Evolutionary conservation across 108 stramenopile species (phyloP), one percentile per base, ranked within the genome.

Genomic region (Aurantiochytrium sp.): DNA sequence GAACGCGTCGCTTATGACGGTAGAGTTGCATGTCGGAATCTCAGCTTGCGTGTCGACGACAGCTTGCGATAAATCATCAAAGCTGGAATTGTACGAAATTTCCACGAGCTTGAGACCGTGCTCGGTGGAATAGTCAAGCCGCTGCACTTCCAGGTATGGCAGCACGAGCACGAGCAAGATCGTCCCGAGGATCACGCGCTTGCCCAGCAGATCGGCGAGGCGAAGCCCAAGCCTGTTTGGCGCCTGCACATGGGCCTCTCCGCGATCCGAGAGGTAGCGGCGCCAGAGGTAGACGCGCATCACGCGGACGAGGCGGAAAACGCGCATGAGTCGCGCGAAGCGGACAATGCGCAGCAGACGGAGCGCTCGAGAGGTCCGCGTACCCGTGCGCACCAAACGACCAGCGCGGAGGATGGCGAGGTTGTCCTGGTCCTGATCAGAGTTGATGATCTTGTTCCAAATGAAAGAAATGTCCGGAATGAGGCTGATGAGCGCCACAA

Each of bases 181-280:
- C 45, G 73, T 48, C 27, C 73, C 73, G 1, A 81, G n/a, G 45
- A 81, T 81, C 12, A 81, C 73, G 17, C 73, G 39, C 45, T 81
- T 81, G 73, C 73, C 73, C 12, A 81, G 73, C n/a, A 81, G 73
- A 81, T 81, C 73, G 21, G 73, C 73, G 19, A 81, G 45, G 6
- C 45, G 21, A 48, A 81, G n/a, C 8, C 73, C 73, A 3, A 81
- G 73, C 45, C 32, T 81, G 45, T 81, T 81, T 12, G 73, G 73
- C 17, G 73, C 73, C 12, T 48, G 73, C 39, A 21, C 24, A 17
- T n/a, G 21, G 12, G 73, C 42, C 6, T 81, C 73, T 17, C 73
- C 42, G 6, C 32, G 6, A 8, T 37, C 6, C 6, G 42, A 27
- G 6, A 81, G n/a, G 24, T 81, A 81, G 19, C 45, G 50, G 6